Base-by-base conservation (phyloP, 2,329 filamentous ascomycete genomes). In the Trichoderma sp. region DNA sequence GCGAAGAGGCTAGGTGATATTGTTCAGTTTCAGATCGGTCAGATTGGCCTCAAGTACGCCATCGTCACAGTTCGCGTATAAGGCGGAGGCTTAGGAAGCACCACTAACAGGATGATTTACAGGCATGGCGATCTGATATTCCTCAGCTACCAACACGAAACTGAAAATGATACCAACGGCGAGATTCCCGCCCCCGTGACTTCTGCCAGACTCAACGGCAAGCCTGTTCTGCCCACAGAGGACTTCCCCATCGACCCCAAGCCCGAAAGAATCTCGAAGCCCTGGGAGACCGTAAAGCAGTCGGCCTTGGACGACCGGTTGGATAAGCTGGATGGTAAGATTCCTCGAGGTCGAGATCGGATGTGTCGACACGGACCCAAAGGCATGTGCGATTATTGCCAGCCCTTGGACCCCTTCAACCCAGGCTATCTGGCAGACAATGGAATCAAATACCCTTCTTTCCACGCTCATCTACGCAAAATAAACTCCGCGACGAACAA, bases 331-430 rank as follows among this genome's bases (percentile, higher is more conserved):
- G 91, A 96, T 84, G 96, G 96, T 73, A 99, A 97, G 82, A 97
- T 97, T 63, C 83, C 88, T 24, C 86, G 94, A 71, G 87, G 87
- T 71, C 86, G 86, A 69, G 93, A 97, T 78, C 92, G 92, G 77
- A 96, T 99, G 94, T 99, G 96, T 82, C 90, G 93, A 71, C 96
- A 99, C 79, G 95, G 95, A 1, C 90, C 91, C 63, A 98, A 97
- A 81, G 96, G 96, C 78, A 99, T 99, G 96, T 99, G 96, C 80
- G 96, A 99, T 81, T 96, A 97, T 81, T 99, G 96, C 82, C 97
- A 97, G 88, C 96, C 96, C 0, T 82, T 98, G 61, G 96, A 99
- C 76, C 96, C 96, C 0, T 99, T 97, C 80, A 90, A 96, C 76
- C 80, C 91, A n/a, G 89, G 89, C 68, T 97, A 97, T 75, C 86